These are phyloP conservation scores for Penicillium robsamsonii DNA, from an alignment of 495 filamentous ascomycete species.

Conservation along the genomic window DNA sequence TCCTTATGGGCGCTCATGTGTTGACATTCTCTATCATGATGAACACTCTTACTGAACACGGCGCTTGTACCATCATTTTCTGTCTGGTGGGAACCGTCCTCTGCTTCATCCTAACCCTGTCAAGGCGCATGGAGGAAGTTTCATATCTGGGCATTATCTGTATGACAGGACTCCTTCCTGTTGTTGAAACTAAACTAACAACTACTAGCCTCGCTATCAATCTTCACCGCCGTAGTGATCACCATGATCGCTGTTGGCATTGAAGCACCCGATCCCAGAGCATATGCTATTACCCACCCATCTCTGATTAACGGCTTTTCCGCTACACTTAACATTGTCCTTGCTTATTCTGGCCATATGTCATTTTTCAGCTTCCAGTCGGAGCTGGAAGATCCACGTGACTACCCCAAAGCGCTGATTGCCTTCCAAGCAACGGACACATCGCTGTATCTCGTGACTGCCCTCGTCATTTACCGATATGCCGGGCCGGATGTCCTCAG, in stretches of 20 bases:
- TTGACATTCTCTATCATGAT: slow-evolving; percentile 72
- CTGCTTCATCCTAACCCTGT: slow-evolving; percentile 15
- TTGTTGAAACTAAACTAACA: background rate
- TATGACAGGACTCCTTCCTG: background rate
- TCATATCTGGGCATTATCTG: background rate
- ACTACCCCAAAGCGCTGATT: slow-evolving; percentile 57
- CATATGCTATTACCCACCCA: slow-evolving; percentile 14
- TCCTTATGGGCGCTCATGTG: slow-evolving; percentile 72
- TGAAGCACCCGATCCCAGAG: slow-evolving; percentile 17
- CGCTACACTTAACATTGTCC: slow-evolving; percentile 27
- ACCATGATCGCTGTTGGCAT: slow-evolving; percentile 61
- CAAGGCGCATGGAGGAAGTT: slow-evolving; percentile 4
- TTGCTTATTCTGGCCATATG: slow-evolving; percentile 18
- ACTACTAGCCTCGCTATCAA: slow-evolving; percentile 53
- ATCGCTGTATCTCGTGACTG: slow-evolving; percentile 48
- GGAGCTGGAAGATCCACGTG: slow-evolving; percentile 59
- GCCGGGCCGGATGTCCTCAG: slow-evolving; percentile 59
- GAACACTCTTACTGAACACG: slow-evolving; percentile 62
- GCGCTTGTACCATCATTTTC: slow-evolving; percentile 66
- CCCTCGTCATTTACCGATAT: slow-evolving; percentile 55
- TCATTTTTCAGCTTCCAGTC: slow-evolving; percentile 66
- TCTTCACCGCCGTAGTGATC: slow-evolving; percentile 60
- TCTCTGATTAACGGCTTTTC: slow-evolving; percentile 45
- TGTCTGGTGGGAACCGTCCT: slow-evolving; percentile 30
- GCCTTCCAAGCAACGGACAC: slow-evolving; percentile 53